These are phyloP conservation scores for Carex sylvatica DNA, from an alignment of 202 grass and related monocot species.

Conservation along the genomic window DNA sequence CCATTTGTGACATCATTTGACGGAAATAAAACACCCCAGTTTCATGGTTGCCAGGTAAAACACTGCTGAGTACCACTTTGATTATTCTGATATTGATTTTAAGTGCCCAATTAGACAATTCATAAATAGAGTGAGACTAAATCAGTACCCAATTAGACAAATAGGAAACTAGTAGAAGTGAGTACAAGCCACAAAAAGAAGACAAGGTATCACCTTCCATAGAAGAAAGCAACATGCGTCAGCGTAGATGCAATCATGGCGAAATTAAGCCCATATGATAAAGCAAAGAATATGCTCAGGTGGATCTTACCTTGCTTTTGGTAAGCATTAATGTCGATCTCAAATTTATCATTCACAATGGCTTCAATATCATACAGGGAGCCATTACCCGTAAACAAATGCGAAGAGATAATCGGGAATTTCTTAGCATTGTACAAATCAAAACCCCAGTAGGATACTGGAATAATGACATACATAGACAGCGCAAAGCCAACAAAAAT, in stretches of 20 bases:
- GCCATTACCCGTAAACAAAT: constrained; percentile 28
- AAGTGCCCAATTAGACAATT: background rate
- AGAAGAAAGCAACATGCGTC: constrained; percentile 68
- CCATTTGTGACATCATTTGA: background rate
- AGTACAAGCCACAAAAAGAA: background rate
- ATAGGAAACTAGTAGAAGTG: background rate
- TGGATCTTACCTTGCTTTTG: constrained; percentile 59
- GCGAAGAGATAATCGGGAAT: constrained; percentile 62
- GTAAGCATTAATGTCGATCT: constrained; percentile 58
- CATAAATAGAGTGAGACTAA: background rate
- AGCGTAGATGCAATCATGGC: constrained; percentile 65
- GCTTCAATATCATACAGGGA: constrained; percentile 58
- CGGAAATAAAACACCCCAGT: background rate
- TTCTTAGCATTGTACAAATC: constrained; percentile 57
- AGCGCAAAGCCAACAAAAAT: constrained; percentile 51
- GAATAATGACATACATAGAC: constrained; percentile 55
- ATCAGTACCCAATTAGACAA: background rate
- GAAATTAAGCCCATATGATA: constrained; percentile 71
- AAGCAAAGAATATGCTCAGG: constrained; percentile 69
- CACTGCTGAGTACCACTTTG: background rate
- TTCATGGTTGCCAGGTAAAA: background rate
- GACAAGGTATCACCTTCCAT: constrained; percentile 47
- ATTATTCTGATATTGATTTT: background rate
- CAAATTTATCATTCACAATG: constrained; percentile 71
- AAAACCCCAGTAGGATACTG: constrained; percentile 53